Percentiles rank a stretch among this genome's conserved stretches.
phyloP scores from a whole-genome alignment of 257 asterid genomes.

The Solanum sejunctum region DNA sequence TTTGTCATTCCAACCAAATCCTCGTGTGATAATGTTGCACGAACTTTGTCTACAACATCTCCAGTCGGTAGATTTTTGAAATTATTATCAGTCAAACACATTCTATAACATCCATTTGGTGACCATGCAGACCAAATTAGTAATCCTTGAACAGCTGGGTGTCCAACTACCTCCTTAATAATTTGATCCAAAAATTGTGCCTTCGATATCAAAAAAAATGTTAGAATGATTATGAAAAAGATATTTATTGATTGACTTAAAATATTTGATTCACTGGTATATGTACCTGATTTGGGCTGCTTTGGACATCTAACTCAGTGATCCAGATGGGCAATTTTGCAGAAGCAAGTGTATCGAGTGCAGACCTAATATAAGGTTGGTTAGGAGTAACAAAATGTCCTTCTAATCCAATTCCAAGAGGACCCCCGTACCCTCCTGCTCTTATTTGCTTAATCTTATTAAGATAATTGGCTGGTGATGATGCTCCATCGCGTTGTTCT shows the following conservation, averaged over 20 bases:
- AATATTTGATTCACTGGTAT: background rate
- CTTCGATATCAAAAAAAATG: constrained; percentile 3
- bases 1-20: constrained; percentile 16
- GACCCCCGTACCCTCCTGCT: constrained; percentile 23
- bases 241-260: background rate
- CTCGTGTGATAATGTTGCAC: background rate
- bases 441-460: constrained; percentile 23
- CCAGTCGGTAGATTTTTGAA: constrained; percentile 46
- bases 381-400: constrained; percentile 28
- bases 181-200: constrained; percentile 27
- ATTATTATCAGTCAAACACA: constrained; percentile 54
- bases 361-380: constrained; percentile 23
- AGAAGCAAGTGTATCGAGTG: constrained; percentile 41
- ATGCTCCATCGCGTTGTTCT: constrained; percentile 15
- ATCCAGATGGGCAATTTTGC: constrained; percentile 49
- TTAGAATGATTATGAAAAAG: background rate
- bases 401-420: constrained; percentile 28
- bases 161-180: constrained; percentile 34
- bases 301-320: constrained; percentile 44
- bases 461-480: constrained; percentile 33
- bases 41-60: constrained; percentile 30
- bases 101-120: constrained; percentile 37
- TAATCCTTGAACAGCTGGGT: constrained; percentile 24
- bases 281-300: constrained; percentile 31
- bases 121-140: constrained; percentile 43